Conservation (phyloP, 1,284 basidiomycete species). For the Boletus smithii region DNA sequence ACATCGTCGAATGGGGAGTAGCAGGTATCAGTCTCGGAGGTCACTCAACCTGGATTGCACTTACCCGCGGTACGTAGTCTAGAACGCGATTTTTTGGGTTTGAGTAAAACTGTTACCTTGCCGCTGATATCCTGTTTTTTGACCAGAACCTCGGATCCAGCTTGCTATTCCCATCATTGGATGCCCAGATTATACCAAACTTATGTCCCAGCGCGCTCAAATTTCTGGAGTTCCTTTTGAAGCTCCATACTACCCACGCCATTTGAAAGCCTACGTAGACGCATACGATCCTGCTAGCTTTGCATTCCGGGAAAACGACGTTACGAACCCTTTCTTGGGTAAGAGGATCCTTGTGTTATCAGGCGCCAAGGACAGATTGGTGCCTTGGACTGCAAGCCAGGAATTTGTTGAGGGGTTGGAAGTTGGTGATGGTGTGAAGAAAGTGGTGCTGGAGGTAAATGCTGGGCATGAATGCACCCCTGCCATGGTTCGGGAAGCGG, state of each 20-base stretch:
- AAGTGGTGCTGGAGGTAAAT: constrained; percentile 45
- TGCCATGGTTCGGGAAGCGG: constrained; percentile 49
- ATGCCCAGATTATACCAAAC: constrained; percentile 69
- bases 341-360: constrained; percentile 71
- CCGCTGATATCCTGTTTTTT: background rate
- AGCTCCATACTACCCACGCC: constrained; percentile 58
- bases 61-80: constrained; percentile 51
- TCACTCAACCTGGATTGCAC: constrained; percentile 71
- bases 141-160: constrained; percentile 63
- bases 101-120: background rate
- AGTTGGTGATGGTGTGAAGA: constrained; percentile 51
- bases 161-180: constrained; percentile 78
- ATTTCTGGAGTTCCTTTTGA: constrained; percentile 42
- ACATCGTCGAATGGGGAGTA: constrained; percentile 65
- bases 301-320: constrained; percentile 37
- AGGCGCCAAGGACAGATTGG: constrained; percentile 55
- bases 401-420: constrained; percentile 53
- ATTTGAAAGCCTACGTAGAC: constrained; percentile 48
- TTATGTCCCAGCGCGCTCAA: constrained; percentile 60
- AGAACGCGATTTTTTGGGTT: background rate
- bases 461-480: constrained; percentile 53
- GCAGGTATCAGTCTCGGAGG: constrained; percentile 76
- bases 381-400: constrained; percentile 58
- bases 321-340: constrained; percentile 56
- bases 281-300: constrained; percentile 43